Conservation (phyloP, 768 basidiomycete genomes). For the Rhizopogon vinicolor region DNA sequence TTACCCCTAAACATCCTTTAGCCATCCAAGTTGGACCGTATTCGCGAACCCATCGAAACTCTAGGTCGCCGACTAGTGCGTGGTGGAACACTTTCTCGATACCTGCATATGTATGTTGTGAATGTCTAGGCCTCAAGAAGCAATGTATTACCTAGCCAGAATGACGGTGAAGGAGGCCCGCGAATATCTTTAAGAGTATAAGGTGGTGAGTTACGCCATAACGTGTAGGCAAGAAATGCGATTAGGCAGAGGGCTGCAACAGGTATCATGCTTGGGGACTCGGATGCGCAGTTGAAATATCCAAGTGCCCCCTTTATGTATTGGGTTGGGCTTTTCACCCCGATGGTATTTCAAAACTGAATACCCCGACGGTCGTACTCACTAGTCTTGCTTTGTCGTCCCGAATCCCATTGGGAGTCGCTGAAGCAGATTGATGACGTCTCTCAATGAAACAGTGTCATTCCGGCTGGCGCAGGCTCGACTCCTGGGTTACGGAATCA, state of each 20-base stretch:
- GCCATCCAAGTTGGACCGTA: slow-evolving; percentile 22
- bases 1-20: slow-evolving; percentile 8
- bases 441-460: too few relatives aligned
- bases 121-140: neutral
- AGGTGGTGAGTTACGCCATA: slow-evolving; percentile 3
- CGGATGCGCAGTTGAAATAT: neutral
- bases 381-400: too few relatives aligned
- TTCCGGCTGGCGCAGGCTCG: too few relatives aligned
- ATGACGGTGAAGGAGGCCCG: slow-evolving; percentile 4
- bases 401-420: too few relatives aligned
- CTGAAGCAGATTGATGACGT: too few relatives aligned
- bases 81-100: slow-evolving; percentile 17
- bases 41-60: slow-evolving; percentile 21
- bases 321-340: neutral
- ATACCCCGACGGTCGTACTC: too few relatives aligned
- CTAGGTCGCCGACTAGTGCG: slow-evolving; percentile 25
- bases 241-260: neutral
- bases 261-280: neutral
- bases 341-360: neutral
- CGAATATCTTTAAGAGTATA: slow-evolving; percentile 3
- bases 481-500: too few relatives aligned
- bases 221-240: neutral
- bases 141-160: neutral
- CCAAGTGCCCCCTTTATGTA: neutral
- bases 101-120: slow-evolving; percentile 11